phyloP scores from a whole-genome alignment of 345 rosid genomes.

The Pistacia atlantica region DNA sequence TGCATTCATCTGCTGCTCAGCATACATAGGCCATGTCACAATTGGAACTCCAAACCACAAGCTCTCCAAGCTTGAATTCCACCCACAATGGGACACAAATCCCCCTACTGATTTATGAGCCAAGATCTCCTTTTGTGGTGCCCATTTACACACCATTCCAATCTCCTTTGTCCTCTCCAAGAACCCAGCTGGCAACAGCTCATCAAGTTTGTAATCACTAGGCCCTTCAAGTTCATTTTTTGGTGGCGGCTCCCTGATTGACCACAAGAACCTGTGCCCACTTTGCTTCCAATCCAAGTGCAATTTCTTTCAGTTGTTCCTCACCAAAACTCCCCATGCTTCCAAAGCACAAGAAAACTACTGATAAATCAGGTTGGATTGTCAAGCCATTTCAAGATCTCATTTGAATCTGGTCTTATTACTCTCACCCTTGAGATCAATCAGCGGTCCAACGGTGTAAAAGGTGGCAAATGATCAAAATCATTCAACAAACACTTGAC shows the following conservation, averaged over 20 bases:
- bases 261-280: conserved; percentile 39
- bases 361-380: conserved; percentile 36
- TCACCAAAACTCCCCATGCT: conserved; percentile 39
- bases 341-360: conserved; percentile 50
- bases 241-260: conserved; percentile 28
- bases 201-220: conserved; percentile 10
- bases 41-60: conserved; percentile 37
- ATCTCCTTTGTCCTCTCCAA: conserved; percentile 20
- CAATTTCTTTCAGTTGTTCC: conserved; percentile 35
- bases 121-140: conserved; percentile 29
- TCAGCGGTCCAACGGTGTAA: conserved; percentile 38
- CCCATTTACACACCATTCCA: conserved; percentile 33
- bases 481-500: conserved; percentile 2
- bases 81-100: conserved; percentile 48
- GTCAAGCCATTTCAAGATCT: conserved; percentile 40
- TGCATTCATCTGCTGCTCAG: conserved; percentile 42
- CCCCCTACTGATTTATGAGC: conserved; percentile 32
- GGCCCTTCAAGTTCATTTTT: conserved; percentile 5
- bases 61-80: conserved; percentile 48
- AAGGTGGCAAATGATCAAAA: conserved; percentile 3
- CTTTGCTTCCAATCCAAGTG: conserved; percentile 34
- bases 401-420: neutral
- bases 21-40: conserved; percentile 36
- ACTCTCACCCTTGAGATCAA: conserved; percentile 17
- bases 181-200: conserved; percentile 34